phyloP scores from a whole-genome alignment of 768 basidiomycete species.

The Mycena alexandri region DNA sequence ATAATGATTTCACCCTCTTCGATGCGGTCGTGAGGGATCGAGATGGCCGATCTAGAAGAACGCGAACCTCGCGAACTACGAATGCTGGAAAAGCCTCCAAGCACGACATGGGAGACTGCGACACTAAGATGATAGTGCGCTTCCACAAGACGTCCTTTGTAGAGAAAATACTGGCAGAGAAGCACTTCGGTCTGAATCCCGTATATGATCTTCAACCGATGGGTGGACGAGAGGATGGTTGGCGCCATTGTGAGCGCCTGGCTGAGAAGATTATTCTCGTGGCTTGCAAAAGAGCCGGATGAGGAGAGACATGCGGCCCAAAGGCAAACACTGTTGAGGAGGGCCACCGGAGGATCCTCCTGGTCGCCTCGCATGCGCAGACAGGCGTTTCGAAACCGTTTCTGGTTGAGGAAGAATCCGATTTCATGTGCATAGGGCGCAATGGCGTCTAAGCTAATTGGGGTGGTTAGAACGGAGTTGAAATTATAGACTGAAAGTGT shows the following conservation, averaged over 20 bases:
- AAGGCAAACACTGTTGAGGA: slow-evolving; percentile 45
- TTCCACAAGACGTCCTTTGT: slow-evolving; percentile 54
- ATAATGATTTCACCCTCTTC: slow-evolving; percentile 52
- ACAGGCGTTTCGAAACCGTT: slow-evolving; percentile 20
- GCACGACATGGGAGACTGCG: slow-evolving; percentile 47
- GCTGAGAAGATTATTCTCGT: slow-evolving; percentile 49
- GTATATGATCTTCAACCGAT: slow-evolving; percentile 47
- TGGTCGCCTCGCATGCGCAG: slow-evolving; percentile 5
- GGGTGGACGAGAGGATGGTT: slow-evolving; percentile 45
- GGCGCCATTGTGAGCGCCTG: slow-evolving; percentile 48
- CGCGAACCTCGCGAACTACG: slow-evolving; percentile 12
- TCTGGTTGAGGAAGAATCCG: slow-evolving; percentile 29
- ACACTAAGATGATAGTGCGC: slow-evolving; percentile 58
- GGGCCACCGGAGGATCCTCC: slow-evolving; percentile 33
- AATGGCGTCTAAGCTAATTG: slow-evolving; percentile 19
- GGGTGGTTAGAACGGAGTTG: neutral
- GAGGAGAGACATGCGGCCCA: slow-evolving; percentile 47
- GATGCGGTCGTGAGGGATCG: slow-evolving; percentile 43
- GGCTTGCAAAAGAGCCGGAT: slow-evolving; percentile 29
- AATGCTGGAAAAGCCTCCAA: slow-evolving; percentile 11
- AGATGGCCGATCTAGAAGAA: slow-evolving; percentile 23
- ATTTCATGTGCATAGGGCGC: slow-evolving; percentile 10
- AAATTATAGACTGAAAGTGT: neutral
- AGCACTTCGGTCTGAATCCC: slow-evolving; percentile 56
- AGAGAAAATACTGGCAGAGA: slow-evolving; percentile 59